phyloP scores from a whole-genome alignment of 352 stramenopile genomes.

The Aphanomyces astaci region DNA sequence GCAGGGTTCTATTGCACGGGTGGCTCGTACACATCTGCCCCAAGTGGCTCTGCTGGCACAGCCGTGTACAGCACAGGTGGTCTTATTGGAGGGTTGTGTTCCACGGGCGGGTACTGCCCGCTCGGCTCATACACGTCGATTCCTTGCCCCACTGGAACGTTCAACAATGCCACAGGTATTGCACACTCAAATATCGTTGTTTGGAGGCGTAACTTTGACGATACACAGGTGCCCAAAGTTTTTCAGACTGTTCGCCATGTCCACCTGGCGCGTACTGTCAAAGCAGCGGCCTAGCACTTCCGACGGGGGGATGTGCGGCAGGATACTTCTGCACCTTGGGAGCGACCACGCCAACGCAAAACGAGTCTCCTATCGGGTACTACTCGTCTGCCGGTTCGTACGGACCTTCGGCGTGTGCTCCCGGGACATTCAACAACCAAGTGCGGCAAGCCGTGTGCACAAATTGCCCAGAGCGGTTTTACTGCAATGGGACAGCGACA shows the following conservation, averaged over 20 bases:
- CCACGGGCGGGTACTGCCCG: constrained; percentile 58
- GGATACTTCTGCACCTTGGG: constrained; percentile 42
- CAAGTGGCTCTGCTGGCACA: constrained; percentile 66
- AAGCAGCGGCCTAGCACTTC: constrained; percentile 23
- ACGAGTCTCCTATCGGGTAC: constrained; percentile 17
- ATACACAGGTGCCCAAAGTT: constrained; percentile 13
- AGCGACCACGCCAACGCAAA: constrained; percentile 25
- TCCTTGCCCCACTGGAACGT: constrained; percentile 24
- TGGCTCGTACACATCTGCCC: constrained; percentile 85
- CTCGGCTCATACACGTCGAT: constrained; percentile 48
- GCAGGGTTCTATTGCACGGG: constrained; percentile 87
- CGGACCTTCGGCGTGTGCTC: constrained; percentile 37
- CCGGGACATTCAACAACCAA: constrained; percentile 61
- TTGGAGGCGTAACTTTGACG: no score
- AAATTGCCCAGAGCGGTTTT: constrained; percentile 25
- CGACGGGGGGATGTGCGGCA: constrained; percentile 32
- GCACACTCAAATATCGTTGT: constrained; percentile 30
- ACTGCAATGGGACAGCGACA: constrained; percentile 22
- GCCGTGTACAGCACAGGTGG: constrained; percentile 56
- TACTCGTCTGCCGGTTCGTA: constrained; percentile 22
- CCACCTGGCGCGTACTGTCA: constrained; percentile 29
- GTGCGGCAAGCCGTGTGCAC: background rate
- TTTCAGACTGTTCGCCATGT: constrained; percentile 26
- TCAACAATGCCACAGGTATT: constrained; percentile 27
- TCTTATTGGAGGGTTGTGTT: constrained; percentile 60